Base-by-base conservation (phyloP, 768 basidiomycete species). In the Daedaleopsis sinensis region DNA sequence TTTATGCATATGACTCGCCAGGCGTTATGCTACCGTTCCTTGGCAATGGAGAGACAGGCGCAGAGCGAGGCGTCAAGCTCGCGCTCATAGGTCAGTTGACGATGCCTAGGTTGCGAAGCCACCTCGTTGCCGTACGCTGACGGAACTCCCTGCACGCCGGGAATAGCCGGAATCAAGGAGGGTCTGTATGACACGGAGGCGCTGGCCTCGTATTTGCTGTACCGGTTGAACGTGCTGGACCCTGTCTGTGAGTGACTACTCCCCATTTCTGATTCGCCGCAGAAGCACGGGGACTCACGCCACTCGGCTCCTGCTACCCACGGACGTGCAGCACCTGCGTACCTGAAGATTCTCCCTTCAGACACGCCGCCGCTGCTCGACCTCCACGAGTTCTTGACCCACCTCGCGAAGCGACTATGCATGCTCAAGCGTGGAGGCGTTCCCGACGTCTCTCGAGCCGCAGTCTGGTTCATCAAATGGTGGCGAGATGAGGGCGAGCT, bases 1-100 rank as follows among this genome's bases (percentile, higher is more conserved):
- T 97, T 12, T 98, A 98, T 77, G 91, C 97, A 5, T 94, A 89
- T 69, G 97, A 99, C 78, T 88, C 93, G 10, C 97, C 97, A 2
- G 97, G 97, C 2, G 92, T 98, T 50, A 98, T 98, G 96, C 80
- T 97, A 46, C 94, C 95, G 12, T 98, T 90, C 76, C 82, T 98
- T 35, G 97, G 97, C 1, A 84, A 80, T 60, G 97, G 97, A 5
- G 81, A 84, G 57, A 82, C 82, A 64, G 96, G 94, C 18, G 89
- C 93, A 53, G 97, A 99, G 74, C 82, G 93, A 69, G 96, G 93
- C 12, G 82, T 97, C 55, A 98, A 96, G 74, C 84, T 98, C 21
- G 96, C 94, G 51, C 77, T 98, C 59, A 98, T 97, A 47, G 92
- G 96, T 93, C 79, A 73, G 90, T 79, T 74, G 53, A 10, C 42